Base-by-base conservation (phyloP, 2,329 filamentous ascomycete genomes). In the Phaeoacremonium minimum region DNA sequence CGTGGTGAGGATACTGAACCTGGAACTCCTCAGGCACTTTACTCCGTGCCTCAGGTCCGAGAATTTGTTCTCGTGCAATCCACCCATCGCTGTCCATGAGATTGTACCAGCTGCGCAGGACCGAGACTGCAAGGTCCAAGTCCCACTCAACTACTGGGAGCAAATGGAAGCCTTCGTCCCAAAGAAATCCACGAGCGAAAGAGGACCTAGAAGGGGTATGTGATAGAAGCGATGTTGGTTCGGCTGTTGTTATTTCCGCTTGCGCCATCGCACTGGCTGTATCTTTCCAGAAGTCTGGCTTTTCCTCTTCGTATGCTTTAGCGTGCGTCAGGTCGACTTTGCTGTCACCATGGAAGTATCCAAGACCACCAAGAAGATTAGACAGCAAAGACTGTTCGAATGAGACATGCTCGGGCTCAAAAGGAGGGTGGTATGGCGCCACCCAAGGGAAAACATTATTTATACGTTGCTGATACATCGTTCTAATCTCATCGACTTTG, bases 81-180 rank as follows among this genome's bases (percentile, higher is more conserved):
- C 90, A 96, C 33, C 90, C 90, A 57, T 95, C 87, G 14, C 88
- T 82, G 43, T 95, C 89, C 76, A 95, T 94, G n/a, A 91, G 75
- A 42, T 82, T 86, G 64, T 91, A 90, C 90, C 90, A 96, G 59
- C 86, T 93, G 60, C 83, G 85, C 41, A 95, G 74, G 45, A 95
- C 87, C 42, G 95, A 86, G 16, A 82, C 65, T 5, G 85, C 81
- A 32, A 95, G 72, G 52, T 95, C 88, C 30, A 87, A 76, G 56
- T 96, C 90, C 84, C 87, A 96, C 43, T 95, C 89, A 15, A 87
- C 73, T 35, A 95, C 80, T 2, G 87, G 87, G 33, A 94, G 69
- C n/a, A 95, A 68, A 51, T 96, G 90, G 60, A 95, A 96, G 0
- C 90, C 90, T 57, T 96, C 90, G 49, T 96, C 90, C 90, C 90